Percentiles rank a stretch among this genome's conserved stretches.
These are phyloP conservation scores for Microdochium bolleyi DNA, from an alignment of 2,329 filamentous ascomycete species.

Conservation along the genomic window DNA sequence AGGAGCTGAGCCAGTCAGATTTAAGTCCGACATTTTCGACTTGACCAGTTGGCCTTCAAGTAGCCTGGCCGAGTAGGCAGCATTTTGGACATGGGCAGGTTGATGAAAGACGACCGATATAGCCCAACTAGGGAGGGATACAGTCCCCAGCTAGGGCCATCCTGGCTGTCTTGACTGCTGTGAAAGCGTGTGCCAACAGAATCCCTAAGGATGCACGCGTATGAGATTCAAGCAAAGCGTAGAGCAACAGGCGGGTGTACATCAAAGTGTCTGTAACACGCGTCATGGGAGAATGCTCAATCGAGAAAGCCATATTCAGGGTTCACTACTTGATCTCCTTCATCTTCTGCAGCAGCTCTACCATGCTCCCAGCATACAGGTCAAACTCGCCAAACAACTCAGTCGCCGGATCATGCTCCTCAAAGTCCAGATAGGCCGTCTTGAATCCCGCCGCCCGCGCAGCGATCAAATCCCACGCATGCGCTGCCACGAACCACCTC, in stretches of 20 bases:
- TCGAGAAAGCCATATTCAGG: neutral
- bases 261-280: neutral
- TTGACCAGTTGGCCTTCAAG: too few species aligned
- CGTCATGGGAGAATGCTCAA: neutral
- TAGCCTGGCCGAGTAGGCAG: too few species aligned
- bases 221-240: too few species aligned
- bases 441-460: neutral
- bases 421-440: neutral
- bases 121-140: too few species aligned
- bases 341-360: neutral
- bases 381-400: neutral
- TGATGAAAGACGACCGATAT: too few species aligned
- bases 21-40: too few species aligned
- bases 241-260: neutral
- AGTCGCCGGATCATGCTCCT: neutral
- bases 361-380: neutral
- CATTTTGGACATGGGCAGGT: too few species aligned
- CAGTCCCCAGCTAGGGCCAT: too few species aligned
- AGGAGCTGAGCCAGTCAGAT: too few species aligned
- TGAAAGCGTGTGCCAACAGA: too few species aligned
- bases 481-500: neutral
- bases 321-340: neutral
- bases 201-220: too few species aligned
- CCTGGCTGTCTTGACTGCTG: too few species aligned
- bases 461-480: neutral